Base-by-base conservation (phyloP, 2,329 filamentous ascomycete genomes). In the Aureobasidium melanogenum region DNA sequence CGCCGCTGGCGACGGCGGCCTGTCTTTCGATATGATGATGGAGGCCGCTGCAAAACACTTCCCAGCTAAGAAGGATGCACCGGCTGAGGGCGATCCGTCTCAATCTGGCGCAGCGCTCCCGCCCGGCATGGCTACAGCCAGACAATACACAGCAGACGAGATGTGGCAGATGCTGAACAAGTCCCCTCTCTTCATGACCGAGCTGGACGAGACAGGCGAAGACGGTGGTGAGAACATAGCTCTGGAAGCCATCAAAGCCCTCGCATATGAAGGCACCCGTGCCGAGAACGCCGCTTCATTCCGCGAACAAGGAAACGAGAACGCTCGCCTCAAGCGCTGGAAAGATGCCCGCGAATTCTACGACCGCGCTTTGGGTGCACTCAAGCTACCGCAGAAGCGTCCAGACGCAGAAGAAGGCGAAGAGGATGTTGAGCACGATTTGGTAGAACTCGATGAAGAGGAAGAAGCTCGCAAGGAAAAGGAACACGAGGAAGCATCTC, bases 151-250 rank as follows among this genome's bases (percentile, higher is more conserved):
- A 5, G 77, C 77, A 0, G 83, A 86, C 51, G 83, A 88, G 66
- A 75, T 89, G 38, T 69, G 86, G 43, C 76, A 79, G 50, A 83
- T 87, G 68, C 79, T 89, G 75, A 88, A 88, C 69, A 84, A 85
- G 65, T 81, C 83, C 51, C 94, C 94, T 7, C 82, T 99, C 39
- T 99, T 99, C 80, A 99, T 99, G 94, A 97, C 91, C 32, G 87
- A 89, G 67, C 81, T 97, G 36, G 89, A 83, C 62, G 81, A 83
- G 63, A 81, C 80, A 14, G 65, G 67, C 36, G 80, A 80, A 58
- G 79, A 80, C 64, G 79, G 81, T 62, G 81, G 89, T 68, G 88
- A 95, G 65, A 96, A 96, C 70, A 80, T 88, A 64, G 86, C 89
- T 67, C 80, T 96, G 0, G 91, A 95, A 68, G 95, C 94, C 0